Conservation (phyloP, 2,329 filamentous ascomycete species). For the Phoma sp. region DNA sequence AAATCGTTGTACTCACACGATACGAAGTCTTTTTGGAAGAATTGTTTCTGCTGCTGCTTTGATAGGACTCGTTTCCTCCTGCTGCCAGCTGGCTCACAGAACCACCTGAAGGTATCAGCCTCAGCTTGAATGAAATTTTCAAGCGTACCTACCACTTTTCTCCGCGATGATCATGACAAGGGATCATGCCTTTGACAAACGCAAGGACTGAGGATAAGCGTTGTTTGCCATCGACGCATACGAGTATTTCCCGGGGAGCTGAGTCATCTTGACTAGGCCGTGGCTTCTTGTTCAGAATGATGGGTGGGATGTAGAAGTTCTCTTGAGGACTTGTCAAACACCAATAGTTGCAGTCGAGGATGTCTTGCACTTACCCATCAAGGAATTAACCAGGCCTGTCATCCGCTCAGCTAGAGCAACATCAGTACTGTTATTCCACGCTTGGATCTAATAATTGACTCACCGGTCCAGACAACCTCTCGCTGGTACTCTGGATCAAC, state of each 20-base stretch:
- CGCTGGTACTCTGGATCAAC: slow-evolving; percentile 58
- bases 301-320: slow-evolving; percentile 55
- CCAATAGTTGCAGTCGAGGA: neutral
- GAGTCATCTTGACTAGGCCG: slow-evolving; percentile 15
- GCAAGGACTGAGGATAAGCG: slow-evolving; percentile 55
- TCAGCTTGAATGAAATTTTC: neutral
- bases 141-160: slow-evolving; percentile 52
- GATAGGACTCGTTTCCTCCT: slow-evolving; percentile 45
- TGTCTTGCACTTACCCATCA: slow-evolving; percentile 37
- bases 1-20: slow-evolving; percentile 55
- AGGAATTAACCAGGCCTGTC: slow-evolving; percentile 44
- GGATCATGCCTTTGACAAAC: slow-evolving; percentile 56
- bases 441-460: neutral
- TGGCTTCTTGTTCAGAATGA: slow-evolving; percentile 55
- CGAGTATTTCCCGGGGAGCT: slow-evolving; percentile 30
- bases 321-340: slow-evolving; percentile 26
- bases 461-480: slow-evolving; percentile 55
- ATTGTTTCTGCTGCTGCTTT: slow-evolving; percentile 45
- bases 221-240: slow-evolving; percentile 60
- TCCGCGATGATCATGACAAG: slow-evolving; percentile 51
- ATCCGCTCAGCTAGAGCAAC: slow-evolving; percentile 37
- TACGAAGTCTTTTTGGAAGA: slow-evolving; percentile 51
- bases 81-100: slow-evolving; percentile 18
- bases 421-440: neutral
- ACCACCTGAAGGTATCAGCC: slow-evolving; percentile 34